Percentiles rank a stretch among this genome's conserved stretches.
phyloP scores from a whole-genome alignment of 2,329 filamentous ascomycete species.

The Nemania sp. region DNA sequence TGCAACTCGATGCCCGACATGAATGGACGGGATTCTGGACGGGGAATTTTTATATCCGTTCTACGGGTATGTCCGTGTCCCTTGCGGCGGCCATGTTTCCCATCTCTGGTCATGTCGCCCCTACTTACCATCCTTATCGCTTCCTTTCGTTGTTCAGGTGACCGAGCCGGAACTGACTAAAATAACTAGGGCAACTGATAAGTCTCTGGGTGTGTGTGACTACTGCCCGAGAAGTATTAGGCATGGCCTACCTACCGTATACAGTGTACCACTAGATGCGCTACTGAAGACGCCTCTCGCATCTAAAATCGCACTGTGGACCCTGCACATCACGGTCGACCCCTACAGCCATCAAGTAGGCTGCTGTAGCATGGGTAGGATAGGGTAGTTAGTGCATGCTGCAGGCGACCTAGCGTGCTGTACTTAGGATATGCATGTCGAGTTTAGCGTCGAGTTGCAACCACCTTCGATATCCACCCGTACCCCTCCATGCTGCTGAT shows the following conservation, averaged over 20 bases:
- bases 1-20: slow-evolving; percentile 14
- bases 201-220: slow-evolving; percentile 17
- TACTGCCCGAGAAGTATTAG: too few species aligned
- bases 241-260: neutral
- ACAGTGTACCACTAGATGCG: neutral
- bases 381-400: too few species aligned
- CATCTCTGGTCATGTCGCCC: slow-evolving; percentile 13
- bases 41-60: too few species aligned
- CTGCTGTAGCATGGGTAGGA: too few species aligned
- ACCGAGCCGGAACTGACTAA: slow-evolving; percentile 19
- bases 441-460: slow-evolving; percentile 12
- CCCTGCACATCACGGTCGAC: slow-evolving; percentile 10
- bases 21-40: slow-evolving; percentile 4
- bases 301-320: slow-evolving; percentile 16
- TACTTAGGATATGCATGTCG: too few species aligned
- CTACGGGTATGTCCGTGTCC: too few species aligned
- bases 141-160: slow-evolving; percentile 27
- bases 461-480: slow-evolving; percentile 14
- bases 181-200: slow-evolving; percentile 20
- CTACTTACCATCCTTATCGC: slow-evolving; percentile 20
- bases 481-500: slow-evolving; percentile 17
- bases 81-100: neutral
- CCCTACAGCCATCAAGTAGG: neutral
- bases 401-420: too few species aligned
- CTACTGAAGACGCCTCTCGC: too few species aligned